phyloP scores from a whole-genome alignment of 805 yeast genomes.

The Wickerhamiella occidentalis region DNA sequence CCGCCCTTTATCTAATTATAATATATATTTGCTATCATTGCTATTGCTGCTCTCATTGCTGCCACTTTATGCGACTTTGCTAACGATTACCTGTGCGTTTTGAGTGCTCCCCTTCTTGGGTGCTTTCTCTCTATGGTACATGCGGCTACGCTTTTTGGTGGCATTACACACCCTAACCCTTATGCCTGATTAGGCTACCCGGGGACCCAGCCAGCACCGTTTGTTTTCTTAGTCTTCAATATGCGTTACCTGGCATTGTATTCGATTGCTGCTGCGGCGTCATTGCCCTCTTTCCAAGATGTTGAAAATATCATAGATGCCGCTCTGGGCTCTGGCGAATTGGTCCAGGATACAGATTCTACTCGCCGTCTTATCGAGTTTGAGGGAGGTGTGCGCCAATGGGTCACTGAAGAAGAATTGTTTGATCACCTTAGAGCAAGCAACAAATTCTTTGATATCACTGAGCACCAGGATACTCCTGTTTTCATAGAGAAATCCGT shows the following conservation, averaged over 20 bases:
- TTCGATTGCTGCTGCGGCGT: conserved; percentile 4
- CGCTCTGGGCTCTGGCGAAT: not conserved
- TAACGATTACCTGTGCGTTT: conserved; percentile 81
- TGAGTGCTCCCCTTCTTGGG: too few relatives aligned
- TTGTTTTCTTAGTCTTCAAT: too few relatives aligned
- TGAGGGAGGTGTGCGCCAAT: conserved; percentile 18
- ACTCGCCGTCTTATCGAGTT: conserved; percentile 14
- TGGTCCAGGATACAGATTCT: not conserved
- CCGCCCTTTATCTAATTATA: not conserved
- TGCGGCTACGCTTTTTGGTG: too few relatives aligned
- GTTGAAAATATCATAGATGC: not conserved
- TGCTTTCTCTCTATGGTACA: too few relatives aligned
- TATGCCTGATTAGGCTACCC: not conserved
- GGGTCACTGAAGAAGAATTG: conserved; percentile 35
- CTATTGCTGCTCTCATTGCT: too few relatives aligned
- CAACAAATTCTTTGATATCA: conserved; percentile 51
- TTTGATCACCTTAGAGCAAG: conserved; percentile 36
- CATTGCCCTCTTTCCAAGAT: not conserved
- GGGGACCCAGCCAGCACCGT: not conserved
- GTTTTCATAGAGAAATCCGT: conserved; percentile 20
- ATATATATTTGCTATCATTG: not conserved
- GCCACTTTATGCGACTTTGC: conserved; percentile 5
- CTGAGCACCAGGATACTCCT: conserved; percentile 30
- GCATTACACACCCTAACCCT: not conserved
- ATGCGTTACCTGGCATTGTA: conserved; percentile 3